A percentile compares a stretch with the other conserved stretches of the same genome.
Conservation (phyloP, 2,329 filamentous ascomycete genomes). For the Ambrosiella beaveri region DNA sequence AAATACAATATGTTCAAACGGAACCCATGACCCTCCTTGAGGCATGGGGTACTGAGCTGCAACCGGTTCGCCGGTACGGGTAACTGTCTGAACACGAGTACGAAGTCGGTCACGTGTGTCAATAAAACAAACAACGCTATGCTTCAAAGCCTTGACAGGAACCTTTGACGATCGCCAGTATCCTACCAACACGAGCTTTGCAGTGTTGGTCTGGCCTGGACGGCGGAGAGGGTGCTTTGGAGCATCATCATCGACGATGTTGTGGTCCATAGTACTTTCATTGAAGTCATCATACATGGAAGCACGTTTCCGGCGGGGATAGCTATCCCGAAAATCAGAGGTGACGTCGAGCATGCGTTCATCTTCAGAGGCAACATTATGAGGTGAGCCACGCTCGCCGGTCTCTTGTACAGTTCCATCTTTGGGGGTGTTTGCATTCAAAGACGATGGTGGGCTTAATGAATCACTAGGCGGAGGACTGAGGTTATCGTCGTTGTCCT, state of each 20-base stretch:
- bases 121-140: slow-evolving; percentile 45
- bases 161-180: slow-evolving; percentile 43
- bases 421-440: slow-evolving; percentile 25
- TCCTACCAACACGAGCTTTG: slow-evolving; percentile 35
- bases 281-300: not conserved
- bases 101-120: slow-evolving; percentile 24
- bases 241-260: not conserved
- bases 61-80: slow-evolving; percentile 30
- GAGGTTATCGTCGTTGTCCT: slow-evolving; percentile 21
- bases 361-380: slow-evolving; percentile 20
- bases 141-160: slow-evolving; percentile 31
- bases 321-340: not conserved
- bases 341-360: slow-evolving; percentile 18
- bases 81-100: slow-evolving; percentile 18
- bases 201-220: slow-evolving; percentile 12
- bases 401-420: slow-evolving; percentile 36
- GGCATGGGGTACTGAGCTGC: slow-evolving; percentile 32
- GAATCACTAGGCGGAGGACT: slow-evolving; percentile 24
- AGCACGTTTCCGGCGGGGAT: slow-evolving; percentile 8
- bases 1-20: slow-evolving; percentile 43
- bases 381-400: slow-evolving; percentile 21
- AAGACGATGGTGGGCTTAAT: slow-evolving; percentile 24
- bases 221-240: slow-evolving; percentile 8
- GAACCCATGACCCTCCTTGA: slow-evolving; percentile 46
- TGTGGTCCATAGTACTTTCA: slow-evolving; percentile 3